Evolutionary conservation across 2,329 filamentous ascomycete genomes (phyloP).

Genomic region (Colletotrichum agaves): DNA sequence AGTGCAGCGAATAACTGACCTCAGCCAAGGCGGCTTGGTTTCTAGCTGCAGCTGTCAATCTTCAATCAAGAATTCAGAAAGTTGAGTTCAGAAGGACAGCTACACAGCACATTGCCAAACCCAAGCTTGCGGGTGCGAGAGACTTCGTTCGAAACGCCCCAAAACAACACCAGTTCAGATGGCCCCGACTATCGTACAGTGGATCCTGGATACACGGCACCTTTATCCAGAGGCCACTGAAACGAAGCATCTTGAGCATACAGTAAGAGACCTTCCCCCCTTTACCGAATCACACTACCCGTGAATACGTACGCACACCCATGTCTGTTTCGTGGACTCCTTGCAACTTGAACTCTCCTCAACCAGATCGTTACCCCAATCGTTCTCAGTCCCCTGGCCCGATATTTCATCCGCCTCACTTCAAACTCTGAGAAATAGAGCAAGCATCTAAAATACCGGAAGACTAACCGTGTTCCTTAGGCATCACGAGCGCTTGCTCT

Average conservation of each 20-base stretch:
- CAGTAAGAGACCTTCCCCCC: slow-evolving; percentile 50
- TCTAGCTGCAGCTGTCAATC: not conserved
- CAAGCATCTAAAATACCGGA: not conserved
- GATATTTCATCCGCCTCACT: slow-evolving; percentile 9
- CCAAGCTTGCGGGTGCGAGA: slow-evolving; percentile 2
- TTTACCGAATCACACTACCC: not conserved
- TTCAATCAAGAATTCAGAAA: not conserved
- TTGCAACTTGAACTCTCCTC: slow-evolving; percentile 7
- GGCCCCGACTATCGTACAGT: slow-evolving; percentile 62
- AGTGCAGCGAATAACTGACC: not conserved
- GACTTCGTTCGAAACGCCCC: slow-evolving; percentile 17
- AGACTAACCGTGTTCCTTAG: slow-evolving; percentile 46
- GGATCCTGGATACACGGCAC: slow-evolving; percentile 69
- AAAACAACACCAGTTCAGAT: slow-evolving; percentile 28
- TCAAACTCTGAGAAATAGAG: slow-evolving; percentile 14
- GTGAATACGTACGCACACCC: slow-evolving; percentile 6
- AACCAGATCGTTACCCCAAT: not conserved
- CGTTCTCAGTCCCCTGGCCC: not conserved
- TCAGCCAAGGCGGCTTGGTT: not conserved
- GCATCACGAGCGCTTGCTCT: slow-evolving; percentile 65
- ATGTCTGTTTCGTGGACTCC: slow-evolving; percentile 8
- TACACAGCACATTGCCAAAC: slow-evolving; percentile 5
- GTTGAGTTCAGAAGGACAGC: not conserved
- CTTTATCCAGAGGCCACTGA: slow-evolving; percentile 65
- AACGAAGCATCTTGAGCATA: slow-evolving; percentile 59